Conservation (phyloP, 1,139 yeast species). For the Diutina catenulata region DNA sequence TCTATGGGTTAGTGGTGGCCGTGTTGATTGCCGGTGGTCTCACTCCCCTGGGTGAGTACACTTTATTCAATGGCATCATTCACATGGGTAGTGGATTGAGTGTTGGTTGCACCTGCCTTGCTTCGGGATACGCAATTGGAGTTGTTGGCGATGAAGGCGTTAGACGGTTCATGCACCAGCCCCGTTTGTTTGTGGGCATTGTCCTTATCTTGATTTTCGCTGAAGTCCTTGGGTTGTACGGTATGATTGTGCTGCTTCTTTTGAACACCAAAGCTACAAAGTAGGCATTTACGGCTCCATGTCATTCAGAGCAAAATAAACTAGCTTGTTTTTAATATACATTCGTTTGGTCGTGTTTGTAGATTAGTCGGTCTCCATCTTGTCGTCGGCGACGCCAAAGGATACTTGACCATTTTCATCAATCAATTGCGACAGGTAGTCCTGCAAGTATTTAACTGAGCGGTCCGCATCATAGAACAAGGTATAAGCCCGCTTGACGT, state of each 20-base stretch:
- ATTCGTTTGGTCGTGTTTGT: neutral
- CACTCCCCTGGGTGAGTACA: slow-evolving; percentile 62
- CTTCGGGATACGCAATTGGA: slow-evolving; percentile 98
- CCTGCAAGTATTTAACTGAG: slow-evolving; percentile 71
- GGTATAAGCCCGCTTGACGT: slow-evolving; percentile 78
- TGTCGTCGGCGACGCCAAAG: slow-evolving; percentile 32
- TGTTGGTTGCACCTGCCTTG: slow-evolving; percentile 93
- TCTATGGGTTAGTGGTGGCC: slow-evolving; percentile 91
- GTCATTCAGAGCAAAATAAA: neutral
- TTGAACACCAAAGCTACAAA: slow-evolving; percentile 67
- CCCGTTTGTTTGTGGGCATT: slow-evolving; percentile 88
- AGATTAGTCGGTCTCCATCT: slow-evolving; percentile 36
- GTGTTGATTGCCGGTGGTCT: slow-evolving; percentile 92
- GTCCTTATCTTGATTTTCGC: slow-evolving; percentile 95
- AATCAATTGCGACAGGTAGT: slow-evolving; percentile 54
- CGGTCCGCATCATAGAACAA: slow-evolving; percentile 82
- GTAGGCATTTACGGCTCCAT: neutral
- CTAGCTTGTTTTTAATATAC: neutral
- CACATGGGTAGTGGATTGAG: slow-evolving; percentile 92
- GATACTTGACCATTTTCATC: slow-evolving; percentile 61
- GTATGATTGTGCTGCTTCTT: slow-evolving; percentile 84
- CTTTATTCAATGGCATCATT: slow-evolving; percentile 91
- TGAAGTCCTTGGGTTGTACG: slow-evolving; percentile 94
- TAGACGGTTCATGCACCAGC: slow-evolving; percentile 92
- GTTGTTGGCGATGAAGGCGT: slow-evolving; percentile 99